These are phyloP conservation scores for Leccinum disarticulatum DNA, from an alignment of 768 basidiomycete genomes.

Conservation along the genomic window DNA sequence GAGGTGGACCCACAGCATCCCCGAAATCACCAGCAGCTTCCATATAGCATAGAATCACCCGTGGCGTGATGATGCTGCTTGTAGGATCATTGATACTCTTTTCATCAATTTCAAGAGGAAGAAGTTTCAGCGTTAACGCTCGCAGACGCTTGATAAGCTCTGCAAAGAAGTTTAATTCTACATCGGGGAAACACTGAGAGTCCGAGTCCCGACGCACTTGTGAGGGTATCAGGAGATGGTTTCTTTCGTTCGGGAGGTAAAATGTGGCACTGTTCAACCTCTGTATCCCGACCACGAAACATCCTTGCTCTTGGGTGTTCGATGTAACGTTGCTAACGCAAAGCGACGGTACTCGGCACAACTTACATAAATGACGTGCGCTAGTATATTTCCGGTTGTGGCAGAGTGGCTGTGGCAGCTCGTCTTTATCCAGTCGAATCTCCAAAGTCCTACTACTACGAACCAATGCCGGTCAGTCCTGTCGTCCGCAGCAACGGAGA, in stretches of 20 bases:
- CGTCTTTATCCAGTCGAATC: conserved; percentile 21
- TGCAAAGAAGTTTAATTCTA: conserved; percentile 27
- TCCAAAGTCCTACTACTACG: conserved; percentile 4
- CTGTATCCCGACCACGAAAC: conserved; percentile 27
- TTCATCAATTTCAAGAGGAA: conserved; percentile 79
- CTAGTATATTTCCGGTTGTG: neutral
- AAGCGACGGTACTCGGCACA: neutral
- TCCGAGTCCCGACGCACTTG: conserved; percentile 52
- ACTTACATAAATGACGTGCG: neutral
- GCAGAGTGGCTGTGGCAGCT: conserved; percentile 25
- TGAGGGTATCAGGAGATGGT: conserved; percentile 69
- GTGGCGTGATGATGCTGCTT: conserved; percentile 79
- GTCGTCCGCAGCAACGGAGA: neutral
- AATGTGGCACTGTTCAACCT: conserved; percentile 44
- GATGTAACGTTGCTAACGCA: neutral
- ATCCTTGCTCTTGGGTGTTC: conserved; percentile 11
- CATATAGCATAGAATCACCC: conserved; percentile 73
- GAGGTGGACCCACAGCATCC: conserved; percentile 61
- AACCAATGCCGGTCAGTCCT: conserved; percentile 53
- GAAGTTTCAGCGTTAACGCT: conserved; percentile 67
- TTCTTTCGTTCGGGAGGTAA: conserved; percentile 46
- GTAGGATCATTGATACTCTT: conserved; percentile 70
- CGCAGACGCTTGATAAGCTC: conserved; percentile 82
- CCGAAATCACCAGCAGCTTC: conserved; percentile 85
- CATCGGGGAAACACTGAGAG: neutral